Conservation (phyloP, 2,329 filamentous ascomycete species). For the Claviceps sp. region DNA sequence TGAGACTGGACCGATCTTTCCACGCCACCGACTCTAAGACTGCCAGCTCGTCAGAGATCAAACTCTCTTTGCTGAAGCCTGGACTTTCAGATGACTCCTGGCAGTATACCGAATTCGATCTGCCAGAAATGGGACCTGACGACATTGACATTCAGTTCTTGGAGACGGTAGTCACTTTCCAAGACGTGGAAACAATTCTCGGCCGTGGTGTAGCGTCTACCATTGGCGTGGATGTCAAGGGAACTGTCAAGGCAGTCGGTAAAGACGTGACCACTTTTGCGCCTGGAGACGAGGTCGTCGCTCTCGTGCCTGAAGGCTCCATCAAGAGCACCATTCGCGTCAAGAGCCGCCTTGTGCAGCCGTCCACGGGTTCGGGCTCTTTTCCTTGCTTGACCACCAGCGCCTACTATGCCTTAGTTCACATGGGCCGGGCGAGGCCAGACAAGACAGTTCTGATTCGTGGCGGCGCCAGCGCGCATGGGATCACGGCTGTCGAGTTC, state of each 20-base stretch:
- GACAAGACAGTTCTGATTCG: conserved; percentile 28
- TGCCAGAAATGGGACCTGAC: conserved; percentile 12
- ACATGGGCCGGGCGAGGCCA: conserved; percentile 15
- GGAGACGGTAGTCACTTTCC: conserved; percentile 19
- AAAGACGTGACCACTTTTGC: conserved; percentile 17
- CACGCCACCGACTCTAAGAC: not conserved
- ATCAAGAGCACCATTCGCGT: conserved; percentile 22
- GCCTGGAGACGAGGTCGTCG: conserved; percentile 28
- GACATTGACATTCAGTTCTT: conserved; percentile 29
- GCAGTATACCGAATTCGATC: conserved; percentile 12
- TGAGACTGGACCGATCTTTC: conserved; percentile 11
- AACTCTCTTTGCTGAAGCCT: conserved; percentile 14
- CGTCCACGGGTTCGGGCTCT: conserved; percentile 11
- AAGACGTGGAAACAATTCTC: conserved; percentile 23
- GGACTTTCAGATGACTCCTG: conserved; percentile 14
- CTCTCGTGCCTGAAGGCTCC: conserved; percentile 23
- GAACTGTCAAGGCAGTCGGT: conserved; percentile 23
- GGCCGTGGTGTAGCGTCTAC: conserved; percentile 18
- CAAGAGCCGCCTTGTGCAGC: conserved; percentile 23
- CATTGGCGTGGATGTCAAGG: conserved; percentile 29
- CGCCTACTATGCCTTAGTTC: conserved; percentile 28
- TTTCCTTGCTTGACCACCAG: conserved; percentile 26
- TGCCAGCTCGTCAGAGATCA: conserved; percentile 5
- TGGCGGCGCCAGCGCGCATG: conserved; percentile 28
- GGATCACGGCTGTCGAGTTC: conserved; percentile 30